Conservation (phyloP, 768 basidiomycete genomes). For the Kwoniella europaea region DNA sequence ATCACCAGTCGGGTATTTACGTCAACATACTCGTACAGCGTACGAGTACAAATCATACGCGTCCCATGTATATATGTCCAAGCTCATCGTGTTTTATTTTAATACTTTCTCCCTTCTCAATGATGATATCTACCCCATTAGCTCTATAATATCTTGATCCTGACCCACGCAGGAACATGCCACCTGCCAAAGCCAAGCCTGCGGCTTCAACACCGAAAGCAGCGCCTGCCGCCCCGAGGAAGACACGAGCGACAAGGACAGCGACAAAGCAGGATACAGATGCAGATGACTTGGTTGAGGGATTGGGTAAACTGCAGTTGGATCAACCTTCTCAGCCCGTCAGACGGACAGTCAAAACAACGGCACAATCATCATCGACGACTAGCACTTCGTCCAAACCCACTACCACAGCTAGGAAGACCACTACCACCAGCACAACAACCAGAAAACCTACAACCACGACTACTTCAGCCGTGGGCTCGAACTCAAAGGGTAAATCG, state of each 20-base stretch:
- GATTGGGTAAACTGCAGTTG: slow-evolving; percentile 18
- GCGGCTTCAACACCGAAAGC: background rate
- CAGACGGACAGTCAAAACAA: background rate
- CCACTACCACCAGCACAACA: background rate
- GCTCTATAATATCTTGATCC: too few species aligned
- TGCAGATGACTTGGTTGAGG: slow-evolving; percentile 19
- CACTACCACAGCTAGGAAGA: background rate
- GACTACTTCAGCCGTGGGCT: background rate
- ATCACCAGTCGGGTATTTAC: background rate
- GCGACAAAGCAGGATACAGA: slow-evolving; percentile 6
- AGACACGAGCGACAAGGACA: slow-evolving; percentile 2
- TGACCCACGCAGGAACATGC: slow-evolving; percentile 1
- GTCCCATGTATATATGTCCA: too few species aligned
- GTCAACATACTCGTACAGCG: background rate
- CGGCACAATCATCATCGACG: background rate
- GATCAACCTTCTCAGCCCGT: slow-evolving; percentile 9
- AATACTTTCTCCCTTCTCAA: background rate
- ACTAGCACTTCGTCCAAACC: background rate
- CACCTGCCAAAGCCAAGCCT: slow-evolving; percentile 4
- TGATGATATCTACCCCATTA: too few species aligned
- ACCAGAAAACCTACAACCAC: slow-evolving; percentile 6
- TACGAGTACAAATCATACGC: too few species aligned
- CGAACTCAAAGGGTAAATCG: slow-evolving; percentile 1
- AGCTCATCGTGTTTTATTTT: background rate
- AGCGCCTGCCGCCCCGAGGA: background rate